These are phyloP conservation scores for Gossypioides kirkii DNA, from an alignment of 345 rosid species.

Conservation along the genomic window DNA sequence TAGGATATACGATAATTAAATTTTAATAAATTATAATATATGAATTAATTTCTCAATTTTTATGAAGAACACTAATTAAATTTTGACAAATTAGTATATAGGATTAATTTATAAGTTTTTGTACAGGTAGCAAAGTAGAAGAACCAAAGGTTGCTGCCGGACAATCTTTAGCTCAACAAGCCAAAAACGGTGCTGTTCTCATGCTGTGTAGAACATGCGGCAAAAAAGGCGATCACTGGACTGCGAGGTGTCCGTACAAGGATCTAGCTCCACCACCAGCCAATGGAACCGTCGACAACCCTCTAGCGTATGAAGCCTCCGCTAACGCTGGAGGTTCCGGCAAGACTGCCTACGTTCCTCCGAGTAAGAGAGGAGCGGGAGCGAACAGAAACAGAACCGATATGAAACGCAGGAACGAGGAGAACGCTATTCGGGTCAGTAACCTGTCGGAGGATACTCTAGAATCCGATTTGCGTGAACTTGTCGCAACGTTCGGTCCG, in stretches of 20 bases:
- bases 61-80: too few relatives aligned
- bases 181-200: conserved; percentile 70
- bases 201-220: conserved; percentile 86
- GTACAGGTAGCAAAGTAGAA: conserved; percentile 61
- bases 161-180: conserved; percentile 57
- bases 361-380: conserved; percentile 57
- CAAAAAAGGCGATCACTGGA: conserved; percentile 95
- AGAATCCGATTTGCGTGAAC: conserved; percentile 73
- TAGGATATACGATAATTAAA: too few relatives aligned
- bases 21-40: too few relatives aligned
- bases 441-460: conserved; percentile 86
- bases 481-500: conserved; percentile 75
- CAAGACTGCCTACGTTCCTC: conserved; percentile 71
- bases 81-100: too few relatives aligned
- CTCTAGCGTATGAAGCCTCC: conserved; percentile 43
- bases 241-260: conserved; percentile 80
- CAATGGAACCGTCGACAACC: conserved; percentile 56
- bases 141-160: conserved; percentile 45
- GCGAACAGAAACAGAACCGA: conserved; percentile 71
- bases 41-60: too few relatives aligned
- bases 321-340: too few relatives aligned
- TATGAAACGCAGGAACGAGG: conserved; percentile 85
- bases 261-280: conserved; percentile 56
- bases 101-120: too few relatives aligned
- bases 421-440: conserved; percentile 80